Evolutionary conservation across 257 asterid genomes (phyloP).

Genomic region (Coffea eugenioides): DNA sequence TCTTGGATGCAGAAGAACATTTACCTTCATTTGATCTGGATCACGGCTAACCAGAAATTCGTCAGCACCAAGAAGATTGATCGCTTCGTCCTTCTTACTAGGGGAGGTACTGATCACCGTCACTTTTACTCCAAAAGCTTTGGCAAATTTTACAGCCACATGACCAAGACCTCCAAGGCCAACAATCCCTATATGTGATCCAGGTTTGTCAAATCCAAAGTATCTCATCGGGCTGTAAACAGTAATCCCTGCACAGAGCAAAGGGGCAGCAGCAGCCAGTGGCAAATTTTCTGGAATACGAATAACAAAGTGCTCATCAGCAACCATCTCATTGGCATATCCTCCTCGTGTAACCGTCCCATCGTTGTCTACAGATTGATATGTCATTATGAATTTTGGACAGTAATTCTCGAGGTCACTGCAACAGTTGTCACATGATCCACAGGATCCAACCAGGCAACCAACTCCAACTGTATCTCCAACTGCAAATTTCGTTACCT

Average conservation of each 20-base stretch:
- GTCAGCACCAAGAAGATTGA: constrained; percentile 21
- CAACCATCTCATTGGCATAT: constrained; percentile 16
- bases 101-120: constrained; percentile 22
- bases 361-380: background rate
- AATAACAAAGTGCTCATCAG: constrained; percentile 15
- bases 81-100: constrained; percentile 14
- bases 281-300: constrained; percentile 10
- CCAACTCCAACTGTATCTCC: constrained; percentile 52
- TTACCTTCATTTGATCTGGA: constrained; percentile 17
- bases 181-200: no score
- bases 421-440: constrained; percentile 30
- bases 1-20: no score
- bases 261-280: constrained; percentile 12
- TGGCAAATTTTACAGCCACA: no score
- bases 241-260: no score
- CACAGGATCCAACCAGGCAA: constrained; percentile 37
- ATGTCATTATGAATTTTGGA: background rate
- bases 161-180: no score
- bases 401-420: constrained; percentile 30
- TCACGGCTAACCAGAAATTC: constrained; percentile 17
- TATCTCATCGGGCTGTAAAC: no score
- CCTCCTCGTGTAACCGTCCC: constrained; percentile 19
- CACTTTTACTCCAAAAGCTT: constrained; percentile 20
- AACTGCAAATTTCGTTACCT: constrained; percentile 31
- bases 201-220: no score